Evolutionary conservation across 2,329 filamentous ascomycete genomes (phyloP).

Genomic region (Furcasterigmium sp.): DNA sequence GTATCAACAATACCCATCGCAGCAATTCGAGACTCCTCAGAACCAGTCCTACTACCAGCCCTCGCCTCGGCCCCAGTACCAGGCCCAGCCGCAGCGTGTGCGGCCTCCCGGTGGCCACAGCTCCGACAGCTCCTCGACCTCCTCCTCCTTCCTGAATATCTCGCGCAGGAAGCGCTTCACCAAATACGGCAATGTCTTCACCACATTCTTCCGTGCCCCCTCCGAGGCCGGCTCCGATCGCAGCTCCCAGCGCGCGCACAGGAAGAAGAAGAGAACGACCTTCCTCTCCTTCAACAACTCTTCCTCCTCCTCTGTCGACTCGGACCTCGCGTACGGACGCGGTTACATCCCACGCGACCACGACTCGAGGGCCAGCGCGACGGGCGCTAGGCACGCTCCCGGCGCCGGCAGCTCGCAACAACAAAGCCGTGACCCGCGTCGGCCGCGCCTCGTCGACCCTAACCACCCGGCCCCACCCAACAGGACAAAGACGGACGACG

Average conservation of each 20-base stretch:
- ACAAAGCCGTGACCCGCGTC: background rate
- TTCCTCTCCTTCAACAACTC: conserved; percentile 57
- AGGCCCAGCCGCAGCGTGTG: conserved; percentile 12
- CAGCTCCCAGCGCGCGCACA: conserved; percentile 28
- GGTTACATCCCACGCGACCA: conserved; percentile 45
- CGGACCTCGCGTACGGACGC: conserved; percentile 62
- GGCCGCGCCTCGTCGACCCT: conserved; percentile 5
- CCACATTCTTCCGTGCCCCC: conserved; percentile 58
- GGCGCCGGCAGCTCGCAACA: background rate
- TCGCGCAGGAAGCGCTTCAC: conserved; percentile 46
- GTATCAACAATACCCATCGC: conserved; percentile 4
- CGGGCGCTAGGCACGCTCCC: background rate
- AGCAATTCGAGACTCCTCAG: background rate
- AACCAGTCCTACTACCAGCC: background rate
- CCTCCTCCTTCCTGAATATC: conserved; percentile 61
- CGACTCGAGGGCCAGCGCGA: conserved; percentile 7
- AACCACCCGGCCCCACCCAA: conserved; percentile 15
- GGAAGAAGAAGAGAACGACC: conserved; percentile 42
- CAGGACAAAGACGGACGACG: conserved; percentile 44
- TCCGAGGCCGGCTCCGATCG: conserved; percentile 33
- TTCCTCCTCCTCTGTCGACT: conserved; percentile 63
- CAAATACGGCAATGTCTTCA: conserved; percentile 48
- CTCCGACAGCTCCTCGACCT: conserved; percentile 41
- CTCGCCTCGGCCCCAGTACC: conserved; percentile 9
- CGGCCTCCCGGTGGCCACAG: conserved; percentile 6